Base-by-base conservation (phyloP, 352 stramenopile genomes). In the Phytophthora pistaciae region DNA sequence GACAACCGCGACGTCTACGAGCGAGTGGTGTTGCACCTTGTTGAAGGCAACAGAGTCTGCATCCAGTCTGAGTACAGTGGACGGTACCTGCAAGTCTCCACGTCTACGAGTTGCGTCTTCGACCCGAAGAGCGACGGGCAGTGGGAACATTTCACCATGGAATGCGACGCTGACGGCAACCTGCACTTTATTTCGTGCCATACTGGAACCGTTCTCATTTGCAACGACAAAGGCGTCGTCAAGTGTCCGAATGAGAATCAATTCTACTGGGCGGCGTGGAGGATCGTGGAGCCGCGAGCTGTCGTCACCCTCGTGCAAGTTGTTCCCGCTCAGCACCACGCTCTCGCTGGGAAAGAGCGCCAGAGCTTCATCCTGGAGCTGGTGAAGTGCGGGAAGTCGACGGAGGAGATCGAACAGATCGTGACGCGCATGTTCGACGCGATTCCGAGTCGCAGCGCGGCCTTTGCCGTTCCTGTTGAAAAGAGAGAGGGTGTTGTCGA, bases 1-100 rank as follows among this genome's bases (percentile, higher is more conserved):
- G 62, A 68, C n/a, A 67, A 60, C 33, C 49, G 61, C 40, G 68
- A 68, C 13, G 33, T 56, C n/a, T 64, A 64, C 36, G 61, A 64
- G 49, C 38, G 54, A n/a, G 31, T 68, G 38, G 50, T 75, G 8
- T 14, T 75, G 44, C 68, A 31, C 44, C 36, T 29, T 29, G 33
- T 56, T 14, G 40, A 23, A 38, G 57, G 63, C 18, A 54, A 66
- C 56, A 66, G 56, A 63, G 62, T 75, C 0, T 58, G 52, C 14
- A 67, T 75, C 42, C 56, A 75, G 29, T 56, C 62, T 27, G 48
- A 46, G 16, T 50, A 61, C 29, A 75, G 56, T 46, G 38, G 42
- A 1, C 61, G 9, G 3, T 68, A 36, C 25, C 36, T 68, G 20
- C 62, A 52, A 46, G 62, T 62, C 6, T 49, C 48, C 27, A 11